phyloP scores from a whole-genome alignment of 352 stramenopile genomes.

The Phytophthora multivora region DNA sequence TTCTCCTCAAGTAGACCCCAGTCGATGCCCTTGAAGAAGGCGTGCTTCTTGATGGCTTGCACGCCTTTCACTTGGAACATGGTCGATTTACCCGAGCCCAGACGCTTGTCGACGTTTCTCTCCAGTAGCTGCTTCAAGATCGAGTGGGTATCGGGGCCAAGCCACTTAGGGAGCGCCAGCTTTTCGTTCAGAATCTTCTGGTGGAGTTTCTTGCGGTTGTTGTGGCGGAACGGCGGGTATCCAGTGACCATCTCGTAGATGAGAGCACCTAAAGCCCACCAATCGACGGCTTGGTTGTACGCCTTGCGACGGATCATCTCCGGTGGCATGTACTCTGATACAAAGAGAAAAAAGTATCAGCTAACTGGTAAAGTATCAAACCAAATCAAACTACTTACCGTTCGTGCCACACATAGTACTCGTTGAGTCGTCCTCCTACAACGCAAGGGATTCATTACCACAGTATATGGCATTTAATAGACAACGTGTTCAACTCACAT shows the following conservation, averaged over 20 bases:
- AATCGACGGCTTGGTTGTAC: slow-evolving; percentile 89
- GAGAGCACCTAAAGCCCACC: slow-evolving; percentile 82
- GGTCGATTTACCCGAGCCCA: slow-evolving; percentile 93
- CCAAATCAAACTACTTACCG: slow-evolving; percentile 29
- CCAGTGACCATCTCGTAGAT: slow-evolving; percentile 90
- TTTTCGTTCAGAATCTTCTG: slow-evolving; percentile 90
- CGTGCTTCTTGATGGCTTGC: slow-evolving; percentile 94
- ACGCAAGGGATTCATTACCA: slow-evolving; percentile 20
- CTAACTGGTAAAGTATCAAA: background rate
- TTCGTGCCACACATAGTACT: slow-evolving; percentile 88
- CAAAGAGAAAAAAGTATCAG: slow-evolving; percentile 6
- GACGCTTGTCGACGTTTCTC: slow-evolving; percentile 93
- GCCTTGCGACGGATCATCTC: slow-evolving; percentile 87
- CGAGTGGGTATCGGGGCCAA: slow-evolving; percentile 89
- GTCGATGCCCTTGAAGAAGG: slow-evolving; percentile 94
- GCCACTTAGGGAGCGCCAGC: slow-evolving; percentile 79
- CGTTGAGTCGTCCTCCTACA: slow-evolving; percentile 70
- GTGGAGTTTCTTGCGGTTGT: slow-evolving; percentile 87
- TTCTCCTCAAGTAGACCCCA: slow-evolving; percentile 94
- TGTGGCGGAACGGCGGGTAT: slow-evolving; percentile 81
- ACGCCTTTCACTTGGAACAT: slow-evolving; percentile 99
- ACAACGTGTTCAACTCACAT: too few relatives aligned
- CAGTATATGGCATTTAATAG: too few relatives aligned
- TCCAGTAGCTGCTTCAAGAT: slow-evolving; percentile 97
- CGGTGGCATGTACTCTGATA: slow-evolving; percentile 84